Evolutionary conservation across 768 basidiomycete species (phyloP), one percentile per base, ranked within the genome.

Genomic region (Mycena olivaceomarginata): DNA sequence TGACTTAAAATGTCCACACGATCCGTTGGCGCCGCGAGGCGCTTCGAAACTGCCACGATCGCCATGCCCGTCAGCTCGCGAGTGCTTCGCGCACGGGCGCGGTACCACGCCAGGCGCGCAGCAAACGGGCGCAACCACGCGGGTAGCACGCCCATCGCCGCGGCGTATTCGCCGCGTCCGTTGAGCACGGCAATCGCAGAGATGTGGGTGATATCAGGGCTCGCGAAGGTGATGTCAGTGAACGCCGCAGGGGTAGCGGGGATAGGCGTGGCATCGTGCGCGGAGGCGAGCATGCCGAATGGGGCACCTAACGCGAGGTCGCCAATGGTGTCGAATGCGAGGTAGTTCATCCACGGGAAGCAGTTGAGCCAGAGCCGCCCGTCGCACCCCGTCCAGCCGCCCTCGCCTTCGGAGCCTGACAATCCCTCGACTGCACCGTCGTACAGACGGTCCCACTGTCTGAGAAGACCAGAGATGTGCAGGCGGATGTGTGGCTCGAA

Each of bases 101-200:
- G 82, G 85, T 93, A 97, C 94, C 95, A 96, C n/a, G 96, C 85
- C 77, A 53, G 20, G 7, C 89, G 88, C 25, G 51, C 48, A 51
- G 90, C 91, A 75, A 92, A 85, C 2, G 95, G 94, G 40, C 95
- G 91, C 90, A 94, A 92, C 86, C 88, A 92, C 2, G 92, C 88
- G 0, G 95, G 94, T 16, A 97, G 87, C 12, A 92, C 93, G 15
- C 96, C 97, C 88, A 97, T 92, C 0, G 95, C 92, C 75, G 95
- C 95, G 6, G 94, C 94, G 84, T 90, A 97, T 82, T 96, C 96
- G 75, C 97, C 97, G 25, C 97, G 94, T 70, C 94, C 93, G 83
- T 98, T 97, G 62, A 98, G 90, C 78, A 98, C 97, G 81, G 93
- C 86, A 57, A 96, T 93, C 7, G 96, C 97, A 5, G 96, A 95